Evolutionary conservation across 2,329 filamentous ascomycete genomes (phyloP).

Genomic region (Gaeumannomyces sp.): DNA sequence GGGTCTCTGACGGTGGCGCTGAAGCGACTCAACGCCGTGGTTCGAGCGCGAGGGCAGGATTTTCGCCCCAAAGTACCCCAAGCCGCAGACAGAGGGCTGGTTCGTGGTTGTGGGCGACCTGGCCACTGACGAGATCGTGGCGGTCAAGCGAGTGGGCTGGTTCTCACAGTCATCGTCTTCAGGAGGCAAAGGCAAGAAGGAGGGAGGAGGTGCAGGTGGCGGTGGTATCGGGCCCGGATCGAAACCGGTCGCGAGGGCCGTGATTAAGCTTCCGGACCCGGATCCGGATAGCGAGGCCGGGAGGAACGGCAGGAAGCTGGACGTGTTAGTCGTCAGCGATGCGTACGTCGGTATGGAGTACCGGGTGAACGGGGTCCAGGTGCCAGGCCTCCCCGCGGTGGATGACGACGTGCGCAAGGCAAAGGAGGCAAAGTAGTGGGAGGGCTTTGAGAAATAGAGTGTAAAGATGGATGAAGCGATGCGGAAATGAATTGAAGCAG

Average conservation of each 20-base stretch:
- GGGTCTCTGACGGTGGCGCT: conserved; percentile 57
- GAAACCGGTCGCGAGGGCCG: conserved; percentile 47
- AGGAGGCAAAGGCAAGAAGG: conserved; percentile 14
- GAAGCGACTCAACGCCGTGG: conserved; percentile 58
- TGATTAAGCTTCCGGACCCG: conserved; percentile 53
- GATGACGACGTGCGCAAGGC: conserved; percentile 40
- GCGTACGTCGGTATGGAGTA: conserved; percentile 72
- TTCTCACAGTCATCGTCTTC: conserved; percentile 21
- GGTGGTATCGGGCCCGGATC: conserved; percentile 31
- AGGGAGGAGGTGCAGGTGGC: conserved; percentile 18
- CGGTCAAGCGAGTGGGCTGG: conserved; percentile 84
- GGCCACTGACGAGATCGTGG: conserved; percentile 68
- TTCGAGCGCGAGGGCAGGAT: conserved; percentile 65
- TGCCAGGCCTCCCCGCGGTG: conserved; percentile 44
- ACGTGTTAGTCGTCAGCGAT: conserved; percentile 78
- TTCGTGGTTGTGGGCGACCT: conserved; percentile 73
- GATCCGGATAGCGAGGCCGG: conserved; percentile 16
- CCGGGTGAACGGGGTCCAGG: conserved; percentile 39
- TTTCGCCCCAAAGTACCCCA: conserved; percentile 85
- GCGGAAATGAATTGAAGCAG: neutral
- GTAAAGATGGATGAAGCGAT: too few species aligned
- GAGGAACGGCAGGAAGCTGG: conserved; percentile 46
- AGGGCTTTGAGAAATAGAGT: neutral
- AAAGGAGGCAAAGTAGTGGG: conserved; percentile 23
- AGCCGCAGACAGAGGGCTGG: conserved; percentile 89